These are phyloP conservation scores for Rubia yunnanensis DNA, from an alignment of 257 asterid species.

Conservation along the genomic window DNA sequence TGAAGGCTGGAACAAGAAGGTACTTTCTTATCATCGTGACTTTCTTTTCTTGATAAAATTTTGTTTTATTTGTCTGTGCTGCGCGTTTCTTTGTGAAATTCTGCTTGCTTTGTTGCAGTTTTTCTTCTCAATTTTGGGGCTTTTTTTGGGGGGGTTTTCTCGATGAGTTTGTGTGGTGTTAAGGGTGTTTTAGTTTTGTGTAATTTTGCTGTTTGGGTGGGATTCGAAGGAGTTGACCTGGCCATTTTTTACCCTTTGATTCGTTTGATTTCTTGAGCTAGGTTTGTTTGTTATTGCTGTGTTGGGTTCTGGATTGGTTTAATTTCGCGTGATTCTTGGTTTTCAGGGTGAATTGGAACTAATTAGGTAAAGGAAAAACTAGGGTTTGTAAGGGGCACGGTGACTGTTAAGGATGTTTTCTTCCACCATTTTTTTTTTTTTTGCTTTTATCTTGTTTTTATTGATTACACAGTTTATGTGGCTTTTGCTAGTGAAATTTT, in stretches of 20 bases:
- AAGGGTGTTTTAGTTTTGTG: neutral
- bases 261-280: neutral
- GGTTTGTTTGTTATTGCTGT: neutral
- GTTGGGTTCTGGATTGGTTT: neutral
- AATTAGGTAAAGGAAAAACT: neutral
- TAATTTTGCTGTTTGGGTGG: slow-evolving; percentile 3
- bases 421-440: neutral
- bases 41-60: too few species aligned
- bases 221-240: neutral
- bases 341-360: neutral
- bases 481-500: too few species aligned
- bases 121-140: neutral
- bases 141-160: neutral
- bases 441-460: neutral
- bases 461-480: neutral
- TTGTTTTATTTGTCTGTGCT: neutral
- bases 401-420: neutral
- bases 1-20: slow-evolving; percentile 33
- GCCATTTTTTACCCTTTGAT: too few species aligned
- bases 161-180: neutral
- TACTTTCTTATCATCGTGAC: neutral
- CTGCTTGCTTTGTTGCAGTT: neutral
- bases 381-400: slow-evolving; percentile 15
- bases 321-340: neutral
- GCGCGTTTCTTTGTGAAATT: neutral